Conservation (phyloP, 1,139 yeast species). For the Pichia sp. region DNA sequence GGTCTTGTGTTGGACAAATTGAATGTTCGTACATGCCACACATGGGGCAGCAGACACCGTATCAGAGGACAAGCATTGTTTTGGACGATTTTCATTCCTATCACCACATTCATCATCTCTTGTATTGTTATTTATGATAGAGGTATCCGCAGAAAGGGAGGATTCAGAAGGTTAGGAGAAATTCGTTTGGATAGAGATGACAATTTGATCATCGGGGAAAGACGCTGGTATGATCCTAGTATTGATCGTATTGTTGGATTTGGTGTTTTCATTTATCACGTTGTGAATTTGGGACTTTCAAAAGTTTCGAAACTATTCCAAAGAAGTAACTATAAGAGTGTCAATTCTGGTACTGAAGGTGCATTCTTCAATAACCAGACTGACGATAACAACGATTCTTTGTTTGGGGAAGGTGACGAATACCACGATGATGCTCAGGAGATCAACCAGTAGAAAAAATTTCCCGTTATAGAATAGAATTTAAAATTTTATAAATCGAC, state of each 20-base stretch:
- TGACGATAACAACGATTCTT: too few relatives aligned
- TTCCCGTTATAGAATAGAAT: too few relatives aligned
- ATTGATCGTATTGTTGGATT: slow-evolving; percentile 65
- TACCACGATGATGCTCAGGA: too few relatives aligned
- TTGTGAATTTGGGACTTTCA: slow-evolving; percentile 45
- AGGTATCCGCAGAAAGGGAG: slow-evolving; percentile 79
- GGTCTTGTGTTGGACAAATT: slow-evolving; percentile 68
- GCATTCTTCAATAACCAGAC: too few relatives aligned
- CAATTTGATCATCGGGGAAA: slow-evolving; percentile 60
- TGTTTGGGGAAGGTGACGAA: too few relatives aligned
- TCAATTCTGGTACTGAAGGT: too few relatives aligned
- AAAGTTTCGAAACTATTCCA: slow-evolving; percentile 41
- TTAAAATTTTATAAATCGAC: too few relatives aligned
- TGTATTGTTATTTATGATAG: slow-evolving; percentile 77
- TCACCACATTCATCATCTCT: slow-evolving; percentile 53
- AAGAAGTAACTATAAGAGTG: slow-evolving; percentile 17
- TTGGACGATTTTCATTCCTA: slow-evolving; percentile 55
- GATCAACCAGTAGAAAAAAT: too few relatives aligned
- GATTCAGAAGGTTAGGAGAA: slow-evolving; percentile 82
- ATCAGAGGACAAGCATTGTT: slow-evolving; percentile 53
- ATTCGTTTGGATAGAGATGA: slow-evolving; percentile 77
- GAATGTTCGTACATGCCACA: slow-evolving; percentile 82
- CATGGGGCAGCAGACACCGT: slow-evolving; percentile 65
- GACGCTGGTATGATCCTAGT: slow-evolving; percentile 56
- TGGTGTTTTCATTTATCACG: slow-evolving; percentile 42